phyloP scores from a whole-genome alignment of 805 yeast species.

The Lipomyces yamanashiensis region DNA sequence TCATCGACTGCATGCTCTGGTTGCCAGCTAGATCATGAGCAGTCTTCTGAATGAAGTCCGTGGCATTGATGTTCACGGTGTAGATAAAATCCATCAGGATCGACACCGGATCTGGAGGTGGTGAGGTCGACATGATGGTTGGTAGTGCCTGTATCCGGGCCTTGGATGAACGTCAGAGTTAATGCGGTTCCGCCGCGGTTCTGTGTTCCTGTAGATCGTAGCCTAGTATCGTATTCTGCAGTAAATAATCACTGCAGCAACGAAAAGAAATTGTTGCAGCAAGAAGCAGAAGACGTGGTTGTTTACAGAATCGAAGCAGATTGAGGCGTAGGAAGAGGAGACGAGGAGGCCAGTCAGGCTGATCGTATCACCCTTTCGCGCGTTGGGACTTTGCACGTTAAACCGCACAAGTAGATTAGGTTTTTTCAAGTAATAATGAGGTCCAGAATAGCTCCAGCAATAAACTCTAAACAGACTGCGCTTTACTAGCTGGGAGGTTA shows the following conservation, averaged over 20 bases:
- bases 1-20: constrained; percentile 3
- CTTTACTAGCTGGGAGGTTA: neutral
- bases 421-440: neutral
- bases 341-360: neutral
- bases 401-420: neutral
- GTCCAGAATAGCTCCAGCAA: neutral
- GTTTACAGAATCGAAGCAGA: neutral
- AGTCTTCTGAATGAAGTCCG: constrained; percentile 29
- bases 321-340: neutral
- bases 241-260: no score
- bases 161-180: neutral
- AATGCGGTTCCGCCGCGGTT: no score
- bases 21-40: constrained; percentile 20
- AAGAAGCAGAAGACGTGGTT: no score
- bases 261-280: no score
- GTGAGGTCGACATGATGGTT: constrained; percentile 21
- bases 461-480: neutral
- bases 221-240: no score
- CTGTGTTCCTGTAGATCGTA: no score
- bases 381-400: constrained; percentile 7
- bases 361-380: constrained; percentile 9
- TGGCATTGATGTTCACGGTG: constrained; percentile 16
- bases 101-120: constrained; percentile 37
- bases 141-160: neutral
- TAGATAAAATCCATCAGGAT: constrained; percentile 31